Conservation (phyloP, 108 stramenopile genomes). For the Nitzschia sp. region DNA sequence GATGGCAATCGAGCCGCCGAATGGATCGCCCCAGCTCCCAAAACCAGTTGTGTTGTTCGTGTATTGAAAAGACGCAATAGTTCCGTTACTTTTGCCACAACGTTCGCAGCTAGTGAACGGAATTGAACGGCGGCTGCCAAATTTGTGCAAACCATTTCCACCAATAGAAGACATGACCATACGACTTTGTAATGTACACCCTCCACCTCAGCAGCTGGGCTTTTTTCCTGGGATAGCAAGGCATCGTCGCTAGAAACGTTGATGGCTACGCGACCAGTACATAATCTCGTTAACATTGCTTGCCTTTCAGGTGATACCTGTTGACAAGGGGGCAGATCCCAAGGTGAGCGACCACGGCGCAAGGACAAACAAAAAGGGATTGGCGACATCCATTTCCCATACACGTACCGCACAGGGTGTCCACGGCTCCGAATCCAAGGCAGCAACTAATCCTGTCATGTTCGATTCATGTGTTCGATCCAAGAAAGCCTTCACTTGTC, state of each 20-base stretch:
- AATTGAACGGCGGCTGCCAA: conserved; percentile 81
- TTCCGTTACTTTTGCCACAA: conserved; percentile 83
- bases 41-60: conserved; percentile 87
- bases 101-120: conserved; percentile 79
- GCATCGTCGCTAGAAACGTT: conserved; percentile 19
- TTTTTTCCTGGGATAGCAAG: conserved; percentile 41
- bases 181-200: conserved; percentile 86
- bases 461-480: conserved; percentile 88
- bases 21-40: conserved; percentile 93
- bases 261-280: conserved; percentile 71
- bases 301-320: conserved; percentile 76
- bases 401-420: conserved; percentile 80
- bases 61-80: conserved; percentile 90
- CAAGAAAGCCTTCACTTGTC: conserved; percentile 91
- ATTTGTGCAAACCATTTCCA: conserved; percentile 87
- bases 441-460: conserved; percentile 81
- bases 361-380: not conserved
- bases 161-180: conserved; percentile 91
- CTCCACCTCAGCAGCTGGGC: conserved; percentile 77
- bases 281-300: conserved; percentile 70
- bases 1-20: conserved; percentile 84
- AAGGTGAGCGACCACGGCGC: not conserved
- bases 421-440: conserved; percentile 94
- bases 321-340: conserved; percentile 2
- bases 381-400: not conserved